Base-by-base conservation (phyloP, 441 rosid genomes). In the Populus trichocarpa region DNA sequence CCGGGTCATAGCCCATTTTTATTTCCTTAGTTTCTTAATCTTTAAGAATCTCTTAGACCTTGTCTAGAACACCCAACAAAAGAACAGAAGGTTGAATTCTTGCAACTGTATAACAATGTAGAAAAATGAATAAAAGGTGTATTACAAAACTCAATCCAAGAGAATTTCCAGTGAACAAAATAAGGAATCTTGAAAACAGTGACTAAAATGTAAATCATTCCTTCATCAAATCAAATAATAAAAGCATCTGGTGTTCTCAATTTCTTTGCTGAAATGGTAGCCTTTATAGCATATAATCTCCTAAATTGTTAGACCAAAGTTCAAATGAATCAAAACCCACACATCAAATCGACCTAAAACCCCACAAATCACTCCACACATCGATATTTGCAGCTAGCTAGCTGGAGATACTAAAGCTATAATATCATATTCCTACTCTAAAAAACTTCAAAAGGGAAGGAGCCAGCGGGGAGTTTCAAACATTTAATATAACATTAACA, bases 11-110 rank as follows among this genome's bases (percentile, higher is more conserved):
- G 70, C 93, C 99, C 79, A 81, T 83, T 81, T 92, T 97, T 79
- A 72, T 93, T 85, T 94, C 98, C 89, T 95, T 93, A 80, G 92
- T 84, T 76, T 91, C 86, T 96, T 97, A 84, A 96, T 87, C 85
- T 94, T 98, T 95, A 93, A 81, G 89, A 94, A 94, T 84, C 98
- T 92, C 92, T 94, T 93, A 18, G 98, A 93, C 87, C 99, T 93
- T 13, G 86, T 91, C 99, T 93, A 94, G 72, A 81, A 89, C 77
- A 84, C 73, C n/a, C 65, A 81, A 81, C 14, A 61, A 36, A 70
- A 80, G 70, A 53, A 22, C 0, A 38, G 68, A 67, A 59, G 67
- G 67, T 12, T 76, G 69, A 83, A 81, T 69, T 69, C 77, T 25
- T 33, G 70, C 64, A 79, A 65, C 67, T 68, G 10, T 28, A 70